A percentile compares a stretch with the other conserved stretches of the same genome.
These are phyloP conservation scores for Botryotinia globosa DNA, from an alignment of 2,329 filamentous ascomycete genomes.

Conservation along the genomic window DNA sequence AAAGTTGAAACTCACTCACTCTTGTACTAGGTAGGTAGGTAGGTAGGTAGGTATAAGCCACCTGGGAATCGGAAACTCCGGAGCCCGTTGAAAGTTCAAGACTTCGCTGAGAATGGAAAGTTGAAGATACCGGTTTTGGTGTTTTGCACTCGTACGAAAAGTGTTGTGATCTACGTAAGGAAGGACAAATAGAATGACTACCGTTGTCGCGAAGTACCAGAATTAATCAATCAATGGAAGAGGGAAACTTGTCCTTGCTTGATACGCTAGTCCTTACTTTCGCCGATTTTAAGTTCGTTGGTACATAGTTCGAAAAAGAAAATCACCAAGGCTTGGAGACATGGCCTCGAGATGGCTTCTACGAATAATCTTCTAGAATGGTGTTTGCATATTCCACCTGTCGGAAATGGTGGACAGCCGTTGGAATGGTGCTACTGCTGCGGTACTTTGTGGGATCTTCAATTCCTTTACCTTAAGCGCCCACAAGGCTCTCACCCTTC, in stretches of 20 bases:
- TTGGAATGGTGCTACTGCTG: background rate
- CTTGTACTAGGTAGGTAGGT: too few relatives aligned
- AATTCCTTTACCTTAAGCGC: background rate
- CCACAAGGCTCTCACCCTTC: background rate
- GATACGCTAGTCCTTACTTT: slow-evolving; percentile 9
- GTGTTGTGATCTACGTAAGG: background rate
- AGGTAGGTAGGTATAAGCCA: background rate
- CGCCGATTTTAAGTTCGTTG: background rate
- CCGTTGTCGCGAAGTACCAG: background rate
- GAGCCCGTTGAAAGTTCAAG: background rate
- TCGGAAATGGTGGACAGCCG: background rate
- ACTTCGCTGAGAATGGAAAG: background rate
- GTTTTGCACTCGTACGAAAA: background rate
- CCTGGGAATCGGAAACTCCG: background rate
- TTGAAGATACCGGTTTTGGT: background rate
- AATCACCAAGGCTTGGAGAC: background rate
- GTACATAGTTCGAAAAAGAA: background rate
- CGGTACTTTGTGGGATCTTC: background rate
- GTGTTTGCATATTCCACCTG: slow-evolving; percentile 5
- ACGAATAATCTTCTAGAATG: background rate
- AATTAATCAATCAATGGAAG: background rate
- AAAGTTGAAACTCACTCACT: slow-evolving; percentile 12
- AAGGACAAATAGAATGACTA: background rate
- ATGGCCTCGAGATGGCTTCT: background rate
- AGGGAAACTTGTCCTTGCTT: slow-evolving; percentile 19